Evolutionary conservation across 116 monocot genomes (phyloP).

Genomic region (Posidonia oceanica): DNA sequence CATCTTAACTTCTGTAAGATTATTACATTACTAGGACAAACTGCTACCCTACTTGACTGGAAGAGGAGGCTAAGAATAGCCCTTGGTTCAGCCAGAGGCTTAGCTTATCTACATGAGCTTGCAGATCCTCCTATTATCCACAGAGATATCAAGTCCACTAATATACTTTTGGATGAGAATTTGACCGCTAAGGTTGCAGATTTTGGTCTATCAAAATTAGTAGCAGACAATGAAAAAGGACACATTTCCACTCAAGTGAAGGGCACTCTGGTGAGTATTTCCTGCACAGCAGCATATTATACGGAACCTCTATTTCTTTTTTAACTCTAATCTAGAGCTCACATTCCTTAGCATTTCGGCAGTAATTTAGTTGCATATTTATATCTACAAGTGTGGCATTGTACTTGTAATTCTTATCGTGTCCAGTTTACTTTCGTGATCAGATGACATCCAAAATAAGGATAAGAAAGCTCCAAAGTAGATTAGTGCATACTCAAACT

Average conservation of each 20-base stretch:
- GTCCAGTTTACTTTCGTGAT: neutral
- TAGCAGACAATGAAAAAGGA: constrained; percentile 43
- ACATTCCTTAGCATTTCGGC: no score
- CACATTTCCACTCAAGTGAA: constrained; percentile 87
- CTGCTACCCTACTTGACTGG: constrained; percentile 61
- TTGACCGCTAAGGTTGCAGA: constrained; percentile 86
- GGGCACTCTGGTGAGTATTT: constrained; percentile 67
- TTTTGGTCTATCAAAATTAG: constrained; percentile 78
- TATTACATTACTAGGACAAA: constrained; percentile 27
- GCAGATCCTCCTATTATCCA: constrained; percentile 90
- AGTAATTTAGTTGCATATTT: no score
- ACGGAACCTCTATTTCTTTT: neutral
- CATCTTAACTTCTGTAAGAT: neutral
- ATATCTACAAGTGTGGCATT: no score
- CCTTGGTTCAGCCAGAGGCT: constrained; percentile 74
- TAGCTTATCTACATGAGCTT: constrained; percentile 87
- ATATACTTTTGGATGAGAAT: constrained; percentile 78
- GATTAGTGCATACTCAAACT: no score
- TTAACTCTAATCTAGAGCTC: no score
- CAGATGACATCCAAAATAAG: neutral
- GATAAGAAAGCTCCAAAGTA: no score
- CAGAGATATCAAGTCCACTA: constrained; percentile 76
- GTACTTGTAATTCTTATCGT: neutral
- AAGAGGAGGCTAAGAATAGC: constrained; percentile 54
- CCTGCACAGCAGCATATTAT: no score